phyloP scores from a whole-genome alignment of 2,329 filamentous ascomycete species.

The Periglandula ipomoeae region DNA sequence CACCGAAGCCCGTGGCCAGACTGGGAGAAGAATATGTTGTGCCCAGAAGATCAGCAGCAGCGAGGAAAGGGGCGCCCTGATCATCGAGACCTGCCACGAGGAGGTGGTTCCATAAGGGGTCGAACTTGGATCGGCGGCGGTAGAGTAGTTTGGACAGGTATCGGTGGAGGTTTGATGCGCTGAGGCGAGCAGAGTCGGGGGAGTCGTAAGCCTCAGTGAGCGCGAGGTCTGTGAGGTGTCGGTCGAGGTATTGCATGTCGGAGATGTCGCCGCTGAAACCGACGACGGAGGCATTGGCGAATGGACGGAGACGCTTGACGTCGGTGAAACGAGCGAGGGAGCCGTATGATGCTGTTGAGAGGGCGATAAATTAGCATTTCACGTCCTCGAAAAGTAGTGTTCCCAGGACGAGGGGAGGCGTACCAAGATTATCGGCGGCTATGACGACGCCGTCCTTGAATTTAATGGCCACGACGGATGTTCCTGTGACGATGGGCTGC shows the following conservation, averaged over 20 bases:
- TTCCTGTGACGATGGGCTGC: slow-evolving; percentile 88
- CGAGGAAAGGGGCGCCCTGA: slow-evolving; percentile 75
- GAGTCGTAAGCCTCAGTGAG: slow-evolving; percentile 78
- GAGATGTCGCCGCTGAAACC: slow-evolving; percentile 96
- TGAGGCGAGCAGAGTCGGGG: slow-evolving; percentile 44
- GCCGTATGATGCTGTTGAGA: slow-evolving; percentile 75
- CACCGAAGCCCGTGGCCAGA: slow-evolving; percentile 87
- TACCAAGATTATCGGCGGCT: slow-evolving; percentile 93
- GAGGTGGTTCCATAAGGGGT: slow-evolving; percentile 95
- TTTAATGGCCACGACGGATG: slow-evolving; percentile 89
- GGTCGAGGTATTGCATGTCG: slow-evolving; percentile 98
- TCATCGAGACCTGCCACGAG: slow-evolving; percentile 84
- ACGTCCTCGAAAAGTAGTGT: too few species aligned
- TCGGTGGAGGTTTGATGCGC: slow-evolving; percentile 90
- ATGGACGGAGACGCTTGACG: slow-evolving; percentile 87
- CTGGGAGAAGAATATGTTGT: slow-evolving; percentile 85
- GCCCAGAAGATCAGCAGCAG: slow-evolving; percentile 82
- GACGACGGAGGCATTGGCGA: slow-evolving; percentile 74
- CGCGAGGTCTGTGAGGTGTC: slow-evolving; percentile 76
- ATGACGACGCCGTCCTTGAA: slow-evolving; percentile 95
- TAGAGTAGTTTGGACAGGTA: slow-evolving; percentile 96
- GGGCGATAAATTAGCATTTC: not conserved
- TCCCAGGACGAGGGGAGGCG: not conserved
- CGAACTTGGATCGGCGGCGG: slow-evolving; percentile 87
- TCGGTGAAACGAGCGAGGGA: slow-evolving; percentile 94